Evolutionary conservation across 352 stramenopile species (phyloP).

Genomic region (Phytophthora hybrid): DNA sequence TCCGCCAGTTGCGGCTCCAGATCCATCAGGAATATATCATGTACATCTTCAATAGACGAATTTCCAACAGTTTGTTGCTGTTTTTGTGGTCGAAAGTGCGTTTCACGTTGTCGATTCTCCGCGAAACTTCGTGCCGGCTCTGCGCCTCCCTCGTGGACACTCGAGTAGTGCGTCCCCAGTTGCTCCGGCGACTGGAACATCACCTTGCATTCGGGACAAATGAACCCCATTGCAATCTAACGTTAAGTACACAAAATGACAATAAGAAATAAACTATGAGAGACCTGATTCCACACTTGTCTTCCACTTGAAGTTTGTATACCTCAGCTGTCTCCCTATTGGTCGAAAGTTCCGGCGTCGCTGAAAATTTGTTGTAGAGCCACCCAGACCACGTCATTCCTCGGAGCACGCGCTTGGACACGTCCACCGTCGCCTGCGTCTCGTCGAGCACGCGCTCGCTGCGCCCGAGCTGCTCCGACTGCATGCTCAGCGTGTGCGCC

Average conservation of each 20-base stretch:
- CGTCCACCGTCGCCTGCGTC: slow-evolving; percentile 63
- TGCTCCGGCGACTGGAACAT: slow-evolving; percentile 64
- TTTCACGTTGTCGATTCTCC: not conserved
- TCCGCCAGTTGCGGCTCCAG: slow-evolving; percentile 68
- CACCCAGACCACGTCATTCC: slow-evolving; percentile 87
- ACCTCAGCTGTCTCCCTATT: slow-evolving; percentile 17
- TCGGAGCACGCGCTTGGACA: slow-evolving; percentile 66
- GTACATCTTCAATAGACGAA: slow-evolving; percentile 31
- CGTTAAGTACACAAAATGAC: slow-evolving; percentile 1
- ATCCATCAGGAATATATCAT: slow-evolving; percentile 59
- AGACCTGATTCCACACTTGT: not conserved
- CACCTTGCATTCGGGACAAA: slow-evolving; percentile 84
- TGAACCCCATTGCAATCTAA: slow-evolving; percentile 87
- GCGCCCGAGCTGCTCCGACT: slow-evolving; percentile 69
- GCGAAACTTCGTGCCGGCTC: not conserved
- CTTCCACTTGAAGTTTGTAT: not conserved
- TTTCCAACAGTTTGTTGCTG: slow-evolving; percentile 7
- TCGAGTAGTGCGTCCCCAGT: slow-evolving; percentile 65
- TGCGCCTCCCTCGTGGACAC: slow-evolving; percentile 42
- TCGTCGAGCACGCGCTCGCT: slow-evolving; percentile 67
- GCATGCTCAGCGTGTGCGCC: slow-evolving; percentile 70
- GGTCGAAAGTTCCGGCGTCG: slow-evolving; percentile 33
- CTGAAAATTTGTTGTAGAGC: slow-evolving; percentile 77
- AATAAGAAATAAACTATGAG: not conserved
- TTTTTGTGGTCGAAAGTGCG: slow-evolving; percentile 2